Base-by-base conservation (phyloP, 257 asterid species). In the Solanum virginianum region DNA sequence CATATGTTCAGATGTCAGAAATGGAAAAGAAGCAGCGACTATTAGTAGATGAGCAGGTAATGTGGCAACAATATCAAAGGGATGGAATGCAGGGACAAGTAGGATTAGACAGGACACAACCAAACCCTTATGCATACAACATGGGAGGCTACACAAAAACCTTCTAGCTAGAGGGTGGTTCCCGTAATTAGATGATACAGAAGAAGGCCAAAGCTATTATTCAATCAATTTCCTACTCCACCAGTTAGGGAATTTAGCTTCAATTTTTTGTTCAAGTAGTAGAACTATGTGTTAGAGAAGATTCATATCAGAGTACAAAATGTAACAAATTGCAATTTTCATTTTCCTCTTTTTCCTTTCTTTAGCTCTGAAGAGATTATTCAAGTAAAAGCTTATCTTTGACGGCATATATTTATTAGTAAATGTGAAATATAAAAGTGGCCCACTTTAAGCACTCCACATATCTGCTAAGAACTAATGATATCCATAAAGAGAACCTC, bases 1-100 rank as follows among this genome's bases (percentile, higher is more conserved):
- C 99, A 2, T 95, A 93, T 15, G 98, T 97, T 86, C 99, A 97
- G 87, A 93, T 95, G 97, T 90, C 98, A 10, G 99, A 95, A 49
- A 87, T 95, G 94, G 99, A 97, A 90, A 95, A 91, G 90, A 97
- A 95, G 89, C 99, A 92, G 62, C 89, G 91, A 80, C 80, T 93
- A 84, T 87, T 92, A 49, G 91, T 86, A 22, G 94, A 97, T 53
- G 98, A 97, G 89, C 99, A 97, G 80, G 9, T 89, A 41, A 89
- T 92, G 92, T 97, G 99, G 99, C 99, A 94, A 89, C 95, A 95
- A 72, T 95, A 92, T 74, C 85, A 91, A 29, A 93, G 90, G 24
- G 96, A 91, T 81, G 99, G 98, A 84, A 93, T 89, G 95, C 98
- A 94, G 85, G 98, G 98, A 24, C 94, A 91, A 18, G 92, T 88